Evolutionary conservation across 495 filamentous ascomycete genomes (phyloP).

Genomic region (Talaromyces trachyspermus): DNA sequence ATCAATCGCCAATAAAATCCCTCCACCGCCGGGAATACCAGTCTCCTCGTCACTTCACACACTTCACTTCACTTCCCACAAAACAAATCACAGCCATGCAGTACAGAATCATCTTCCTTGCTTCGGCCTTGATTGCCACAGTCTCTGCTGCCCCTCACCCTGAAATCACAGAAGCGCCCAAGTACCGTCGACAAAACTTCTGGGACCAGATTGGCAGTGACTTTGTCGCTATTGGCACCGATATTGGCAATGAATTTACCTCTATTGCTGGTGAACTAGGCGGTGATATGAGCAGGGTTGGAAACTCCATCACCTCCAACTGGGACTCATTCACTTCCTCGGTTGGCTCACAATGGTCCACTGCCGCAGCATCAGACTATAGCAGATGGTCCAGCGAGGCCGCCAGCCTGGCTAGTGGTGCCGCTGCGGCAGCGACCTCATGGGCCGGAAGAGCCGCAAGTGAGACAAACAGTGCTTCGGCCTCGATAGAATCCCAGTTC

Average conservation of each 20-base stretch:
- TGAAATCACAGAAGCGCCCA: conserved; percentile 5
- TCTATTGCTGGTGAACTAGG: conserved; percentile 1
- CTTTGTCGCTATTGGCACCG: conserved; percentile 5
- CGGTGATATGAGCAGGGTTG: conserved; percentile 1
- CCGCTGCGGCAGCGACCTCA: conserved; percentile 1
- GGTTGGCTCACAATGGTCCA: background rate
- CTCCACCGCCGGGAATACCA: background rate
- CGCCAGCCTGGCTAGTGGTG: conserved; percentile 4
- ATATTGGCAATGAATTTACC: conserved; percentile 3
- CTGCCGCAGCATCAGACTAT: background rate
- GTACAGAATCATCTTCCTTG: conserved; percentile 6
- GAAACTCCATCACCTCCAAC: conserved; percentile 4
- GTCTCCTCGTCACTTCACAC: background rate
- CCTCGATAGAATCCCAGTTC: conserved; percentile 3
- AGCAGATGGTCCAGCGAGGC: conserved; percentile 7
- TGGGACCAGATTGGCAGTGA: conserved; percentile 7
- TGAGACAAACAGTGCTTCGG: background rate
- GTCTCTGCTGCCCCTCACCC: conserved; percentile 6
- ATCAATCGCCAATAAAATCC: conserved; percentile 2
- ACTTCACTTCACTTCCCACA: background rate
- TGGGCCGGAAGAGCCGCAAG: background rate
- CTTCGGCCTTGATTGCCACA: conserved; percentile 1
- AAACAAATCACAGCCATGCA: background rate
- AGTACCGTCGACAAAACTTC: background rate
- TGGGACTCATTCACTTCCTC: conserved; percentile 4